A percentile compares a stretch with the other conserved stretches of the same genome.
Evolutionary conservation across 805 yeast species (phyloP).

Genomic region (Cyberlindnera suaveolens): DNA sequence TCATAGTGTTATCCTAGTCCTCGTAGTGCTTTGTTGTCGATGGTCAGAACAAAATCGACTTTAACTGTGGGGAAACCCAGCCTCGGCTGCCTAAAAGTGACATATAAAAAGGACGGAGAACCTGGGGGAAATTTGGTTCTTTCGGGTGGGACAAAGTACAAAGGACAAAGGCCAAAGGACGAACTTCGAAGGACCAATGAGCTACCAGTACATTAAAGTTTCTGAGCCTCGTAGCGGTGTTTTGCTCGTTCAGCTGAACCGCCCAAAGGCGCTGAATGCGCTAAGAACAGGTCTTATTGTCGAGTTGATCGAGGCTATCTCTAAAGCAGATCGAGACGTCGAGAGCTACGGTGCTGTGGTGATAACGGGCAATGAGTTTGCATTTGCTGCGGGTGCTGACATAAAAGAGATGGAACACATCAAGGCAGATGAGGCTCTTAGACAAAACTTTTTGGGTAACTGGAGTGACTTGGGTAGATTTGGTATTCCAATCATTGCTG

Average conservation of each 20-base stretch:
- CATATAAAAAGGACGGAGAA: no score
- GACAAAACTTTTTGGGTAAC: constrained; percentile 29
- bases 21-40: no score
- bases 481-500: constrained; percentile 46
- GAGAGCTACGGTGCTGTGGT: constrained; percentile 42
- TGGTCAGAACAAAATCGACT: no score
- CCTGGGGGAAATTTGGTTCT: no score
- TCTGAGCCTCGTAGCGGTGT: constrained; percentile 21
- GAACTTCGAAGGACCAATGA: constrained; percentile 5
- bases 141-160: no score
- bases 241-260: constrained; percentile 19
- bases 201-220: constrained; percentile 16
- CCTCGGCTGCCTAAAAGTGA: no score
- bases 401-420: constrained; percentile 42
- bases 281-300: constrained; percentile 12
- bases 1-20: no score
- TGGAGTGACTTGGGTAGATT: constrained; percentile 34
- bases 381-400: constrained; percentile 52
- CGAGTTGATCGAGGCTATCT: constrained; percentile 19
- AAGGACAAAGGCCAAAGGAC: not conserved
- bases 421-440: constrained; percentile 30
- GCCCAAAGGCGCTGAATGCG: constrained; percentile 25
- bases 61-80: no score
- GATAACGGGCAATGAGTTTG: constrained; percentile 38
- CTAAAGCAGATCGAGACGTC: constrained; percentile 13